Percentiles rank a stretch among this genome's conserved stretches.
These are phyloP conservation scores for Blastobotrys aristatus DNA, from an alignment of 1,139 yeast genomes.

Conservation along the genomic window DNA sequence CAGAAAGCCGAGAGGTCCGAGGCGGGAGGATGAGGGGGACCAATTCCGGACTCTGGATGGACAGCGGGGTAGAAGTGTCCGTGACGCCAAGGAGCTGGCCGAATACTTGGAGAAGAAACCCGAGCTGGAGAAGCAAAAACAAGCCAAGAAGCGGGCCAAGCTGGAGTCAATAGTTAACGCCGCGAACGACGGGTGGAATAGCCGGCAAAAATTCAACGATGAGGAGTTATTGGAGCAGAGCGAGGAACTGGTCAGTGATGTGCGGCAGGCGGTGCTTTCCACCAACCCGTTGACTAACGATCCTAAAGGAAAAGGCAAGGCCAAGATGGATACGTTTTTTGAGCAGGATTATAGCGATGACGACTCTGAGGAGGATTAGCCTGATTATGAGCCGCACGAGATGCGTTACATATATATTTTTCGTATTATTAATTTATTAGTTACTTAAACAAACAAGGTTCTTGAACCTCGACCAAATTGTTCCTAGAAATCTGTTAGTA, in stretches of 20 bases:
- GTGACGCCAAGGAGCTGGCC: slow-evolving; percentile 35
- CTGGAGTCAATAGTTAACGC: slow-evolving; percentile 31
- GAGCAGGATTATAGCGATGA: slow-evolving; percentile 9
- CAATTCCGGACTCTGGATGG: slow-evolving; percentile 40
- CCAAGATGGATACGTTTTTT: slow-evolving; percentile 13
- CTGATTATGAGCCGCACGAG: too few species aligned
- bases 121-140: slow-evolving; percentile 21
- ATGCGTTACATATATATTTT: too few species aligned
- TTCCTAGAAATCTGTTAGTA: background rate
- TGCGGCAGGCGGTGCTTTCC: slow-evolving; percentile 14
- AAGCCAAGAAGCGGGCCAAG: slow-evolving; percentile 34
- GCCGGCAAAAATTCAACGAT: slow-evolving; percentile 33
- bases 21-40: slow-evolving; percentile 29
- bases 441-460: background rate
- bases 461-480: background rate
- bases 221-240: slow-evolving; percentile 35
- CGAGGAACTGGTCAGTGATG: slow-evolving; percentile 27
- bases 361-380: slow-evolving; percentile 1
- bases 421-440: background rate
- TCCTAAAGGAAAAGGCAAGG: background rate
- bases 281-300: background rate
- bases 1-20: slow-evolving; percentile 24
- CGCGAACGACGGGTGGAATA: slow-evolving; percentile 18
- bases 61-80: slow-evolving; percentile 33
- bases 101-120: slow-evolving; percentile 33